phyloP scores from a whole-genome alignment of 306 rosid genomes.

The Lathyrus sativus region DNA sequence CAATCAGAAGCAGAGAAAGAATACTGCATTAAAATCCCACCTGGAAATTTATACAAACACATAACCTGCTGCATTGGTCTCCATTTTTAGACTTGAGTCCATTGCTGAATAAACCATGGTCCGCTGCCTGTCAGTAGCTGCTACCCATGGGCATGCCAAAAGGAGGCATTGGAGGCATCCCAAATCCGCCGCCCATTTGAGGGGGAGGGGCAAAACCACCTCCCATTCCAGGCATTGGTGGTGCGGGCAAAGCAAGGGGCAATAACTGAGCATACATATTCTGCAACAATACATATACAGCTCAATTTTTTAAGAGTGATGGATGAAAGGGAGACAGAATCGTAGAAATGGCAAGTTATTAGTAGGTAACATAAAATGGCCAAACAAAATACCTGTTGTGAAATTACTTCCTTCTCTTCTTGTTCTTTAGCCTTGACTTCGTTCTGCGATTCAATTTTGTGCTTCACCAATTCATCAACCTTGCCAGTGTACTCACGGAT shows the following conservation, averaged over 20 bases:
- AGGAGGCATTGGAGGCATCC: conserved; percentile 99
- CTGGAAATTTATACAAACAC: conserved; percentile 39
- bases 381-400: conserved; percentile 75
- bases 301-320: conserved; percentile 14
- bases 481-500: conserved; percentile 96
- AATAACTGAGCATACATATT: conserved; percentile 96
- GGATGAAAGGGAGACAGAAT: conserved; percentile 10
- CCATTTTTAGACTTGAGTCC: conserved; percentile 31
- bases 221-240: conserved; percentile 94
- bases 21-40: conserved; percentile 49
- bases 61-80: conserved; percentile 42
- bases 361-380: conserved; percentile 10
- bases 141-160: conserved; percentile 99
- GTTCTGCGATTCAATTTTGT: conserved; percentile 74
- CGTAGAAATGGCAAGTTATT: conserved; percentile 4
- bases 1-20: conserved; percentile 52
- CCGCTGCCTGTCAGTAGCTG: conserved; percentile 55
- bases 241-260: conserved; percentile 99
- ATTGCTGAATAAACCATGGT: conserved; percentile 16
- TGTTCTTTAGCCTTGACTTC: conserved; percentile 79
- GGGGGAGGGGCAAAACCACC: conserved; percentile 78
- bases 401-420: conserved; percentile 88
- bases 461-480: conserved; percentile 91
- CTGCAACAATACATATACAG: conserved; percentile 56
- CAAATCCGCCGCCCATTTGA: conserved; percentile 94